Percentiles rank a stretch among this genome's conserved stretches.
Evolutionary conservation across 805 yeast genomes (phyloP).

Genomic region (Candida krabiensis): DNA sequence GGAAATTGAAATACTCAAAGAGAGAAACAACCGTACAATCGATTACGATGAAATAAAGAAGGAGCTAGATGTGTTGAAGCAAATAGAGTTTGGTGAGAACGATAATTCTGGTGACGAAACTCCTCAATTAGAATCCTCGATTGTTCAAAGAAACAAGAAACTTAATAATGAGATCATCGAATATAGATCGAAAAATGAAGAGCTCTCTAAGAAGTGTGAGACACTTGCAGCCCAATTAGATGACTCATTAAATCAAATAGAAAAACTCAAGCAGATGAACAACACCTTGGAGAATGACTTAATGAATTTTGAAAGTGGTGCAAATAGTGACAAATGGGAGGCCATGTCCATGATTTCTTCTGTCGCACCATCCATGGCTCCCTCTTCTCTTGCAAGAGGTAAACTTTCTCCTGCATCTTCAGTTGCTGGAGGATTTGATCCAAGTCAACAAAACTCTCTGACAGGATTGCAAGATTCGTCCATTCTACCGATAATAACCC

Average conservation of each 20-base stretch:
- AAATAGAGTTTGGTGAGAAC: slow-evolving; percentile 67
- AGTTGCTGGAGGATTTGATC: slow-evolving; percentile 40
- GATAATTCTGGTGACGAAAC: slow-evolving; percentile 32
- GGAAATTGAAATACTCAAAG: slow-evolving; percentile 52
- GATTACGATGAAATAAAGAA: slow-evolving; percentile 83
- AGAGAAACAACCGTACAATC: slow-evolving; percentile 47
- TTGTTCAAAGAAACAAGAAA: slow-evolving; percentile 69
- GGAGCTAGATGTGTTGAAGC: slow-evolving; percentile 70
- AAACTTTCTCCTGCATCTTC: slow-evolving; percentile 54
- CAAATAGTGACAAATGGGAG: slow-evolving; percentile 51
- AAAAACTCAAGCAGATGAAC: slow-evolving; percentile 46
- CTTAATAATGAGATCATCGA: slow-evolving; percentile 69
- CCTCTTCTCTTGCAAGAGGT: slow-evolving; percentile 20
- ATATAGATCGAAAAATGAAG: slow-evolving; percentile 58
- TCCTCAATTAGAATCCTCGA: slow-evolving; percentile 38
- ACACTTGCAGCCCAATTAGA: slow-evolving; percentile 40
- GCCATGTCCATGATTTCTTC: slow-evolving; percentile 60
- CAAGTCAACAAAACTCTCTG: slow-evolving; percentile 4
- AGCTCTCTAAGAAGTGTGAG: slow-evolving; percentile 39
- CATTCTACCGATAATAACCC: slow-evolving; percentile 82
- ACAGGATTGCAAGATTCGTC: slow-evolving; percentile 39
- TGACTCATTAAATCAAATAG: slow-evolving; percentile 38
- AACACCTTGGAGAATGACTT: slow-evolving; percentile 73
- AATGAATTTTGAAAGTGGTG: slow-evolving; percentile 51
- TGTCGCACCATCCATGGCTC: slow-evolving; percentile 8